Base-by-base conservation (phyloP, 139 green algal genomes). In the Coccomyxa sp. region DNA sequence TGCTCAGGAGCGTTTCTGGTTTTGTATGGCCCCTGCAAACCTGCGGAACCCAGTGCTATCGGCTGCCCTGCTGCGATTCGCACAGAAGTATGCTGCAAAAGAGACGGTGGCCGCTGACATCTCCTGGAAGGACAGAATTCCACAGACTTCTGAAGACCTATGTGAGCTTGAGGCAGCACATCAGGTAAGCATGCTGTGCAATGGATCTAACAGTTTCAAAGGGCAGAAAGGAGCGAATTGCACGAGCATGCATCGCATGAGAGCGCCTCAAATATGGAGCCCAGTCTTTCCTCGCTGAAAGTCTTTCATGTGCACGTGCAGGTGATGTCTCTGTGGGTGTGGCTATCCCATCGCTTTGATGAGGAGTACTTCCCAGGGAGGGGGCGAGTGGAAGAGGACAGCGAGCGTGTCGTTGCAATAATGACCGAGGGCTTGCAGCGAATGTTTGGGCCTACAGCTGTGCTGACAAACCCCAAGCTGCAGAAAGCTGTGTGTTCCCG, bases 251-350 rank as follows among this genome's bases (percentile, higher is more conserved):
- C 28, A 30, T 21, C 25, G 45, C 58, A 68, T 66, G 23, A 58
- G 25, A 13, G 71, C 25, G 30, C 30, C 25, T 25, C 4, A 18
- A 3, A 77, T 0, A 7, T n/a, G 17, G 30, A 18, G 30, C 28
- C n/a, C n/a, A 13, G 32, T 59, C 25, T 28, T 10, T 59, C 11
- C 58, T 32, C 59, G 71, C 4, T 30, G 30, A 15, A 45, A 63
- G 28, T 15, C n/a, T n/a, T n/a, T 1, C 58, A 3, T 58, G 21
- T 27, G 18, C 31, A 14, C 10, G 18, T 81, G 38, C 86, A 94
- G 91, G 74, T 93, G 13, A 80, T 93, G n/a, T 84, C 86, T 13
- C 80, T 92, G 17, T 96, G 87, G 86, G 67, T 93, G 31, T 96
- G 91, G 91, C 88, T 96, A 31, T 90, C 90, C 17, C 80, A 83